Percentiles rank a stretch among this genome's conserved stretches.
phyloP scores from a whole-genome alignment of 106 monocot genomes.

The Dendrobium officinale region DNA sequence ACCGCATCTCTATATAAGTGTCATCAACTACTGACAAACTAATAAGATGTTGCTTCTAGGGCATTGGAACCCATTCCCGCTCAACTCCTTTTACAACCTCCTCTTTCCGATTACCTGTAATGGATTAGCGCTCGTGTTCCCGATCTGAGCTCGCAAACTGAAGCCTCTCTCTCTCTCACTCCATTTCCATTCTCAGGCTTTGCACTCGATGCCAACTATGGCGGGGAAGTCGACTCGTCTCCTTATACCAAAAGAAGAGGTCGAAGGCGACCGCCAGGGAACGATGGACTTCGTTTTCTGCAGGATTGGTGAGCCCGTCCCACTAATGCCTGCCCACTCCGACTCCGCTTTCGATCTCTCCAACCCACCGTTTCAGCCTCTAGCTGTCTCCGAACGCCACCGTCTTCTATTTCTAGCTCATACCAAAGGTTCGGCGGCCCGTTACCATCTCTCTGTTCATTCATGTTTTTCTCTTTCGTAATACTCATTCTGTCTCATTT shows the following conservation, averaged over 20 bases:
- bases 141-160: no score
- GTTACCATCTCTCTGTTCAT: background rate
- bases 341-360: conserved; percentile 44
- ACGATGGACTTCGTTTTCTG: conserved; percentile 65
- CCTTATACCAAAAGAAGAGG: conserved; percentile 33
- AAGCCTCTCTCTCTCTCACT: background rate
- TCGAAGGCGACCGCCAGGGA: conserved; percentile 53
- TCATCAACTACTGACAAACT: no score
- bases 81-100: no score
- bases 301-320: conserved; percentile 68
- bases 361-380: conserved; percentile 48
- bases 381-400: conserved; percentile 52
- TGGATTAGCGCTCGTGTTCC: no score
- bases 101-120: no score
- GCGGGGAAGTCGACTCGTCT: background rate
- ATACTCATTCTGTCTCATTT: conserved; percentile 7
- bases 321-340: conserved; percentile 39
- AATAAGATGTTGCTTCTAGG: no score
- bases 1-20: no score
- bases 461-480: background rate
- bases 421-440: conserved; percentile 35
- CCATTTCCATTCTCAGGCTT: background rate
- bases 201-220: background rate
- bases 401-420: conserved; percentile 58
- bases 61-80: no score